Evolutionary conservation across 352 stramenopile species (phyloP), one percentile per base, ranked within the genome.

Genomic region (Phytophthora boehmeriae): DNA sequence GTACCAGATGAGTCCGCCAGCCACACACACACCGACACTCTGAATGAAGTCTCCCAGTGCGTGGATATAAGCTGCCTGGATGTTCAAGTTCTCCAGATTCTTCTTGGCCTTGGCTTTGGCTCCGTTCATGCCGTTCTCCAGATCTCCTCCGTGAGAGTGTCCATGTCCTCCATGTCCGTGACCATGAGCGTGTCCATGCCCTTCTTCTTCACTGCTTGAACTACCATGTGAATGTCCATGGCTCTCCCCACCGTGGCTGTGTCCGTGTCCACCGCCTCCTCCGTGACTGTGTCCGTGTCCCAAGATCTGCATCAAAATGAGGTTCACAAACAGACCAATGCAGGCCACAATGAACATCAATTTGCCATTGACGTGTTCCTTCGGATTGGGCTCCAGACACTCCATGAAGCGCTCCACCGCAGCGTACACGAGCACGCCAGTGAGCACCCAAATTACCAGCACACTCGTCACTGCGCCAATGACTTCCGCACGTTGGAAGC

Each of bases 1-100:
- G 65, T 88, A 97, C 96, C 96, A 99, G 68, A 99, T 99, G 34
- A 99, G 73, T 5, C 85, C 75, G 22, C 96, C 97, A 5, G 97
- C 97, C 44, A 99, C 76, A 50, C 98, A 94, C 32, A 99, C 97
- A 30, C 96, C 96, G 5, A 98, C 69, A 49, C 86, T 98, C 84
- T 99, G 97, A 36, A 98, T 89, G 54, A 99, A 92, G 78, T 99
- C 98, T 16, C 93, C 97, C 11, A 99, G 66, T 8, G 97, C 97
- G 76, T 99, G 97, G 52, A 99, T 90, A 78, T 99, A 98, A 9
- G 97, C 97, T 14, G 97, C 96, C 54, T 97, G 65, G 45, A 99
- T 88, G 68, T 98, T 98, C 34, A 99, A 75, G 70, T 98, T 98
- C 62, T 90, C 79, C 5, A 88, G 63, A n/a, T 87, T 83, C 55